Percentiles rank a stretch among this genome's conserved stretches.
phyloP scores from a whole-genome alignment of 305 asterid genomes.

The Solanum hybrid region DNA sequence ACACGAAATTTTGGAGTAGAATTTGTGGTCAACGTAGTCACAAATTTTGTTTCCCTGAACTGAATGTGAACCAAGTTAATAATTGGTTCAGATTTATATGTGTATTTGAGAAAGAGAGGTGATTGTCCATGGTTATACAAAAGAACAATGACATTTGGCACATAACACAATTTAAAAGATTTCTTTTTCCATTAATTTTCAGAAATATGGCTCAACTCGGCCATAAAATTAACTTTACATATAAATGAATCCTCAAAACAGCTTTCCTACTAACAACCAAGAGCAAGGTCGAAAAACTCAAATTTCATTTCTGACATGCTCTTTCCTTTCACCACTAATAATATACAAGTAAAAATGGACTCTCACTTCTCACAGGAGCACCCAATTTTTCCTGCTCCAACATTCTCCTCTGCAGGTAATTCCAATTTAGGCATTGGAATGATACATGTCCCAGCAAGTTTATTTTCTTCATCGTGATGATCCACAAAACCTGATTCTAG shows the following conservation, averaged over 20 bases:
- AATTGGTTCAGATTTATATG: no score
- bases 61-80: no score
- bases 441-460: conserved; percentile 41
- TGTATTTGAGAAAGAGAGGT: no score
- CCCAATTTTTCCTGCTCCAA: conserved; percentile 46
- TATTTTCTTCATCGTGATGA: conserved; percentile 14
- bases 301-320: neutral
- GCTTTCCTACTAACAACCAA: neutral
- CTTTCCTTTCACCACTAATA: neutral
- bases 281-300: neutral
- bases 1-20: no score
- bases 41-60: no score
- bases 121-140: no score
- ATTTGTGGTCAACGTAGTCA: no score
- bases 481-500: neutral
- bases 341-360: conserved; percentile 9
- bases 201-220: neutral
- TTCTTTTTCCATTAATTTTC: neutral
- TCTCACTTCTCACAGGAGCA: conserved; percentile 40
- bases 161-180: neutral
- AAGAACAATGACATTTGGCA: neutral
- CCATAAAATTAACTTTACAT: neutral
- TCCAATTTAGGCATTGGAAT: conserved; percentile 43
- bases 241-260: neutral
- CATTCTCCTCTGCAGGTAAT: conserved; percentile 13